phyloP scores from a whole-genome alignment of 139 green algal species.

The Coelastrella sp. region DNA sequence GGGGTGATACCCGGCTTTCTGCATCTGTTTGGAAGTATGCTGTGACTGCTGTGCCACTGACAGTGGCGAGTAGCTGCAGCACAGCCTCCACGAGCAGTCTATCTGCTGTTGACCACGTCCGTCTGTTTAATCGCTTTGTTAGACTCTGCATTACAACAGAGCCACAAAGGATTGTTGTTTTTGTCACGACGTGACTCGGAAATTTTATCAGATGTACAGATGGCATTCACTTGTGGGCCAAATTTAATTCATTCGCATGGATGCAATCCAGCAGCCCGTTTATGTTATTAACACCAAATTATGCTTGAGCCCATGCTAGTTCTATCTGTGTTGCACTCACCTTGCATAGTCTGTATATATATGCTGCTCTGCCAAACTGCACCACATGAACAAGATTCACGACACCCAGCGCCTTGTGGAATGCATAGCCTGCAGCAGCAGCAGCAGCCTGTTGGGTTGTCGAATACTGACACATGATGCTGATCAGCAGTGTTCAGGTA shows the following conservation, averaged over 20 bases:
- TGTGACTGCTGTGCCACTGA: neutral
- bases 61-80: neutral
- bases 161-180: too few relatives aligned
- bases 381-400: neutral
- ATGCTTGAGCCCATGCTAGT: too few relatives aligned
- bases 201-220: too few relatives aligned
- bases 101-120: neutral
- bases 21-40: neutral
- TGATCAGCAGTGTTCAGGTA: neutral
- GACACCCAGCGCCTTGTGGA: neutral
- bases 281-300: too few relatives aligned
- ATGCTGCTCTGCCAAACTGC: constrained; percentile 3
- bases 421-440: neutral
- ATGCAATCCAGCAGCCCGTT: too few relatives aligned
- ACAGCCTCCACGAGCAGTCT: neutral
- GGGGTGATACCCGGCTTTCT: neutral
- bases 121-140: too few relatives aligned
- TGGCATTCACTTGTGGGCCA: too few relatives aligned
- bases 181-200: too few relatives aligned
- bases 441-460: neutral
- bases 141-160: too few relatives aligned
- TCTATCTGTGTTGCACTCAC: neutral
- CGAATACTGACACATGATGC: too few relatives aligned
- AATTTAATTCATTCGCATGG: too few relatives aligned
- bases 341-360: constrained; percentile 4